Evolutionary conservation across 2,329 filamentous ascomycete species (phyloP), one percentile per base, ranked within the genome.

Genomic region (Colletotrichum trifolii): DNA sequence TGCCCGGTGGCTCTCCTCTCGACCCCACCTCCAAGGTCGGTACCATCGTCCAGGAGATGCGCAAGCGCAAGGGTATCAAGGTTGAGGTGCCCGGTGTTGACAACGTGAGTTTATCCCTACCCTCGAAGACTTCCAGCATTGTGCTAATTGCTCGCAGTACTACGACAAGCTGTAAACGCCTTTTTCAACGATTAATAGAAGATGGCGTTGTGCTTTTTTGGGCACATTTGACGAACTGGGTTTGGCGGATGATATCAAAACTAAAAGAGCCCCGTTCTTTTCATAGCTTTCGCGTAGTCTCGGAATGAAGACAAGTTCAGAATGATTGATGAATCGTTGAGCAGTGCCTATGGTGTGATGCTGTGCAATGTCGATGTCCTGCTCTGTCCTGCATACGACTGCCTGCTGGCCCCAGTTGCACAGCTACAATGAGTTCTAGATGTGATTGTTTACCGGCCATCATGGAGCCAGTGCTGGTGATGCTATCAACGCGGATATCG

Each of bases 51-150:
- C 84, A 86, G 79, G 88, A 91, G 66, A 97, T 96, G 91, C 94
- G 96, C 80, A 97, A 97, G 91, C 93, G 95, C 85, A 99, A 99
- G 93, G 96, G 95, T 93, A 87, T 99, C 88, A 99, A 99, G 93
- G 85, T 91, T 78, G 89, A 93, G 76, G 92, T 97, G 80, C 95
- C 96, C 75, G 92, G 91, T 80, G 90, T 94, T 85, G 93, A 93
- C 80, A 97, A 97, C 89, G 93, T 96, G 89, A 93, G 93, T 92
- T 70, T 64, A 6, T 42, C 34, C 46, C 8, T 33, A 8, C 1
- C 6, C 3, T 35, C 17, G 39, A 33, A 56, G 25, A 17, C 12
- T 7, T 6, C 35, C 77, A 70, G 25, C 25, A 25, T 25, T 25
- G 25, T 52, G 60, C 71, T 71, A 75, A 74, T 77, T 34, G 4